phyloP scores from a whole-genome alignment of 2,329 filamentous ascomycete genomes.

The Sporothrix schenckii region DNA sequence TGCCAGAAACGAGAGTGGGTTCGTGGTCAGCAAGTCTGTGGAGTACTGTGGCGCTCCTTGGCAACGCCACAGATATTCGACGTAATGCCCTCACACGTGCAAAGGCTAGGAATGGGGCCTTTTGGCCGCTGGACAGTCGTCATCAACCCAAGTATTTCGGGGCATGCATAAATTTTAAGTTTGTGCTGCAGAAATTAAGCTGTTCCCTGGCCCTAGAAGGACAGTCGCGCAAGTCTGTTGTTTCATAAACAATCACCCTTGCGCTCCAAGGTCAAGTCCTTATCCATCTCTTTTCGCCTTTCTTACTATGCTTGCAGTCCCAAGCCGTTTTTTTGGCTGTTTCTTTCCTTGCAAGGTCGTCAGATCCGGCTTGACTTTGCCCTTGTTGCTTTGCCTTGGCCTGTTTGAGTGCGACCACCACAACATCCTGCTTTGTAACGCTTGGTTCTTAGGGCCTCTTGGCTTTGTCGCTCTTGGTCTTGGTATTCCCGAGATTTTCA shows the following conservation, averaged over 20 bases:
- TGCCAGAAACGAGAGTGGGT: not conserved
- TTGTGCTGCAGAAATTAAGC: not conserved
- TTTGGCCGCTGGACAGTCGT: not conserved
- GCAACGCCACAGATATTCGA: not conserved
- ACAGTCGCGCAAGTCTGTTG: not conserved
- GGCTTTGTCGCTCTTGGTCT: slow-evolving; percentile 17
- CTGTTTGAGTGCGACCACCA: not conserved
- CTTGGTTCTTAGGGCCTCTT: slow-evolving; percentile 22
- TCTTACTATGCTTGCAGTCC: not conserved
- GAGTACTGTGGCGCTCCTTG: slow-evolving; percentile 3
- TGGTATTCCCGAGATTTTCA: slow-evolving; percentile 14
- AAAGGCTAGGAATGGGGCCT: slow-evolving; percentile 7
- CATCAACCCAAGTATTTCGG: not conserved
- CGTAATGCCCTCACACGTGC: not conserved
- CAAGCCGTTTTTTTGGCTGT: slow-evolving; percentile 7
- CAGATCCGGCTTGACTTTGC: not conserved
- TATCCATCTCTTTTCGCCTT: not conserved
- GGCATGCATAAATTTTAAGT: not conserved
- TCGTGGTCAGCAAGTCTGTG: not conserved
- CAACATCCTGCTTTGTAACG: not conserved
- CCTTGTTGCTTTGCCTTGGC: not conserved
- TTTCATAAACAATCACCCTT: not conserved
- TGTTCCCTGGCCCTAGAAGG: not conserved
- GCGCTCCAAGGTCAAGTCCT: not conserved
- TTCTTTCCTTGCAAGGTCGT: not conserved